Base-by-base conservation (phyloP, 495 filamentous ascomycete genomes). In the Paragyromitra xinjiangensis region DNA sequence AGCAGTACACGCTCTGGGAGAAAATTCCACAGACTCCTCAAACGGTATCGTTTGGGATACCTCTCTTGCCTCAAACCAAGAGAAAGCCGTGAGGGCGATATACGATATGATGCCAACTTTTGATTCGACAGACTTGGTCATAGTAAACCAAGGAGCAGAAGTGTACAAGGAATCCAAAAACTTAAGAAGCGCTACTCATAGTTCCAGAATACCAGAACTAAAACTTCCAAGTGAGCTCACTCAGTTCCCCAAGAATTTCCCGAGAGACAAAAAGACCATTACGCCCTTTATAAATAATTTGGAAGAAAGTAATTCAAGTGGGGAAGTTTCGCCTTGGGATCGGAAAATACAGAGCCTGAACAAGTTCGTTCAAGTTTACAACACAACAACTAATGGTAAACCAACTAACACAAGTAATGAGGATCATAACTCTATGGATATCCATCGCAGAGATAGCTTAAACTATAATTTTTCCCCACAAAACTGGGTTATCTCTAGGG, bases 41-140 rank as follows among this genome's bases (percentile, higher is more conserved):
- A 44, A 24, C 22, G 39, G 37, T 19, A 29, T 59, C 39, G 58
- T 39, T 8, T 69, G 51, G 66, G 14, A 58, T 59, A 51, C 16
- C 19, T 6, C 34, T 42, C 56, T 55, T 2, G 8, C 48, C n/a
- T 42, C 37, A 22, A 26, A 68, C 55, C 65, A 19, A 55, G 50
- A 68, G 29, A 68, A 37, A 68, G 12, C n/a, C 6, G 39, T 59
- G 37, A 1, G 7, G 39, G 16, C 7, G 7, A 48, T 12, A 34
- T 48, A 61, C 24, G 16, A 6, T 40, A 61, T 16, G 12, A 26
- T 45, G 7, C 22, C 39, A 45, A 58, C 34, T 6, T 26, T 22
- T 14, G 37, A 26, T 69, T 11, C 16, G 24, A 16, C 22, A 12
- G 11, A 45, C 34, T 5, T 39, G 11, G 22, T 22, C n/a, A 6